Evolutionary conservation across 192 early-diverging fungal species (phyloP).

Genomic region (Backusella parvicylindrica): DNA sequence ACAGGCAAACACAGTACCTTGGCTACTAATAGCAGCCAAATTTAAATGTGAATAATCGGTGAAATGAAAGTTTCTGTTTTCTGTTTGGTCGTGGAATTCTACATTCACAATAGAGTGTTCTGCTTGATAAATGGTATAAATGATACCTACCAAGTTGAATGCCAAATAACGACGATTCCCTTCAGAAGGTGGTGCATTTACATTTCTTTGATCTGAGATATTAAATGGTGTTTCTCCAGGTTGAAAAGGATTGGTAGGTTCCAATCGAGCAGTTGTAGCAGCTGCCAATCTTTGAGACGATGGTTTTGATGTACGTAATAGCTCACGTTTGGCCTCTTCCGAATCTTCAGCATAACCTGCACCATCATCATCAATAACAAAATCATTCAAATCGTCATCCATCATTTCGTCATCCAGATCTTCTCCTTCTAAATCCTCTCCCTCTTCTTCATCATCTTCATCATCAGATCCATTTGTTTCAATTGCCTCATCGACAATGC

Average conservation of each 20-base stretch:
- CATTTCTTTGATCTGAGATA: background rate
- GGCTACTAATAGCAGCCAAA: conserved; percentile 68
- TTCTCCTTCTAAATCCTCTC: conserved; percentile 11
- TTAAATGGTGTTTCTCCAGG: conserved; percentile 71
- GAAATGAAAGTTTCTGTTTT: conserved; percentile 77
- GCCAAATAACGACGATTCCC: conserved; percentile 63
- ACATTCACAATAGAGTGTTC: conserved; percentile 78
- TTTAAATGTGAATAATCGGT: conserved; percentile 74
- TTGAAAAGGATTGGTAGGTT: conserved; percentile 55
- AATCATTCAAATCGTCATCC: conserved; percentile 60
- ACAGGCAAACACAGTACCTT: conserved; percentile 75
- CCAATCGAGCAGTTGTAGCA: background rate
- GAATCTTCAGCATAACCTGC: conserved; percentile 57
- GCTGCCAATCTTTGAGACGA: background rate
- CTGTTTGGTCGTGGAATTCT: conserved; percentile 84
- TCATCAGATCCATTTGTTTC: conserved; percentile 8
- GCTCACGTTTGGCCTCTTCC: background rate
- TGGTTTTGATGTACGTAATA: background rate
- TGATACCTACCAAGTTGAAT: conserved; percentile 83
- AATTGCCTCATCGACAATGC: conserved; percentile 43
- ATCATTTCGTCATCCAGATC: conserved; percentile 49
- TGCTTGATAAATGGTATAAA: conserved; percentile 69
- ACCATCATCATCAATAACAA: conserved; percentile 89
- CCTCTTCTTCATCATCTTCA: conserved; percentile 26
- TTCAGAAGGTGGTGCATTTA: background rate